Percentiles rank a stretch among this genome's conserved stretches.
These are phyloP conservation scores for Amoebophrya sp. DNA, from an alignment of 169 alveolate genomes.

Conservation along the genomic window DNA sequence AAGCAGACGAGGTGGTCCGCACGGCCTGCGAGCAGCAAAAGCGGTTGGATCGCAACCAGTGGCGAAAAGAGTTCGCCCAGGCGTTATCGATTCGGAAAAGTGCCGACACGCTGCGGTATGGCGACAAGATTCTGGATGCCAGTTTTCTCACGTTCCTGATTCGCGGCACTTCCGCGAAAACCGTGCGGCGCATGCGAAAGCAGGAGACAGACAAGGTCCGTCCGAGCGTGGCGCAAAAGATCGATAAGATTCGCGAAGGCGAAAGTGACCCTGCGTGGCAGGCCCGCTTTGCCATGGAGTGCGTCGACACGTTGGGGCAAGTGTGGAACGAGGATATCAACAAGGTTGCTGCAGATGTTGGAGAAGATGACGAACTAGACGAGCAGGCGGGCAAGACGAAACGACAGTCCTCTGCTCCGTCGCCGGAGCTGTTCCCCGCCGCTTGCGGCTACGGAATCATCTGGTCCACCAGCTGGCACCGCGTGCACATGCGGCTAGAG, in stretches of 20 bases:
- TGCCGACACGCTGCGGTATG: neutral
- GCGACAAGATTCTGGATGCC: neutral
- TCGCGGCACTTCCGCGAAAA: neutral
- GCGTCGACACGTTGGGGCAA: neutral
- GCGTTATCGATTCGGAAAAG: neutral
- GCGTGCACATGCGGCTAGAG: constrained; percentile 21
- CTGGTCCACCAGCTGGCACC: neutral
- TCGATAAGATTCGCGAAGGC: neutral
- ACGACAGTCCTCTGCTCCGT: neutral
- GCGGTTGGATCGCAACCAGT: neutral
- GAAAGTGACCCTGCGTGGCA: neutral
- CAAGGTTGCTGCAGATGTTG: too few species aligned
- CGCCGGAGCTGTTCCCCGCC: neutral
- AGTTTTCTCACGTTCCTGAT: neutral
- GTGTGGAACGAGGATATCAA: neutral
- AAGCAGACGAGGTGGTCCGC: too few species aligned
- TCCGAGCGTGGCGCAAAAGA: neutral
- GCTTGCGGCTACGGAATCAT: neutral
- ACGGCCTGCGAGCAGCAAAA: neutral
- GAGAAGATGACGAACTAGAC: neutral
- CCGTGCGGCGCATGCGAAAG: neutral
- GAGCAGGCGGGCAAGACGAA: neutral
- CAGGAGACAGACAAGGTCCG: neutral
- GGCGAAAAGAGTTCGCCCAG: neutral
- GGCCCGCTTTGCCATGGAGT: neutral